These are phyloP conservation scores for Trichoderma aggressivum DNA, from an alignment of 2,329 filamentous ascomycete species.

Conservation along the genomic window DNA sequence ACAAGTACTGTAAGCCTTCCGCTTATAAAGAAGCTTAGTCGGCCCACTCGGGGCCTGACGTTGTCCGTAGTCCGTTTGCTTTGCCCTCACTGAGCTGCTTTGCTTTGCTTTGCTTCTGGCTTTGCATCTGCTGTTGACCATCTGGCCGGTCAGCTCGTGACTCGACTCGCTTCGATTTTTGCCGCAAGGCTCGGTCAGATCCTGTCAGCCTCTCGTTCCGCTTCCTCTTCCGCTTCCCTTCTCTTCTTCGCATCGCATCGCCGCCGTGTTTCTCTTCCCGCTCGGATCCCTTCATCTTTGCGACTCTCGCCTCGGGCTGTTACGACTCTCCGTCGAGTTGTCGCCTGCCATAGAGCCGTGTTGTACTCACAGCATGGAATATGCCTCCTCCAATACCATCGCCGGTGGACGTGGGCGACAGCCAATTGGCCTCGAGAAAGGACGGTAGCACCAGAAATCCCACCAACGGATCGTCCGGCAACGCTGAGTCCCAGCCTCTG, in stretches of 20 bases:
- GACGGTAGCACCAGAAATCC: conserved; percentile 28
- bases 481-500: conserved; percentile 28
- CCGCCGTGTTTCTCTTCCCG: background rate
- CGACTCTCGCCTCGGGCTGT: conserved; percentile 5
- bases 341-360: background rate
- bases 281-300: background rate
- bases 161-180: background rate
- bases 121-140: background rate
- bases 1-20: too few relatives aligned
- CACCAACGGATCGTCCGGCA: conserved; percentile 26
- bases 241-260: background rate
- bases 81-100: background rate
- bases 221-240: background rate
- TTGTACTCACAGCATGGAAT: conserved; percentile 34
- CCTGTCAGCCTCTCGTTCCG: background rate
- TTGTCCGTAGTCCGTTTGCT: conserved; percentile 9
- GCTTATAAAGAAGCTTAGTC: conserved; percentile 15
- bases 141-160: conserved; percentile 3
- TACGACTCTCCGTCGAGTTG: conserved; percentile 6
- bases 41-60: conserved; percentile 14
- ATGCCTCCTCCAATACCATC: conserved; percentile 33
- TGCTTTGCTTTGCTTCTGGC: background rate
- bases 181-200: background rate
- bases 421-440: conserved; percentile 27
- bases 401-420: conserved; percentile 27